Evolutionary conservation across 129 eudicot genomes (phyloP).

Genomic region (Lonicera japonica): DNA sequence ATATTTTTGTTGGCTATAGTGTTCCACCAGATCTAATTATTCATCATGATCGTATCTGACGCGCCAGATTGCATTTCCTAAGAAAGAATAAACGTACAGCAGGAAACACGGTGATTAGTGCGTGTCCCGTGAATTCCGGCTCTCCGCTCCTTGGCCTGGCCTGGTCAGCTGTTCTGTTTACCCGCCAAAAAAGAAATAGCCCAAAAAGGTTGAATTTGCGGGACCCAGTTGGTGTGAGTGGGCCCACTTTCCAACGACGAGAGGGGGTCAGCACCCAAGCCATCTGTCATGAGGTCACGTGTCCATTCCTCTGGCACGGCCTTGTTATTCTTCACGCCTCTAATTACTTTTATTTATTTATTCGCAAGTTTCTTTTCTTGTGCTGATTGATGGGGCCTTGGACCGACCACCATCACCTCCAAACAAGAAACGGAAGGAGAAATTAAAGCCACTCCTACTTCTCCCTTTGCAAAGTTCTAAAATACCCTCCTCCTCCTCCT

Average conservation of each 20-base stretch:
- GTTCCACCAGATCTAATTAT: no score
- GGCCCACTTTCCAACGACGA: no score
- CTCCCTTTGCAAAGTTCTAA: background rate
- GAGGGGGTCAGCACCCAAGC: background rate
- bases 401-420: slow-evolving; percentile 6
- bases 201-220: no score
- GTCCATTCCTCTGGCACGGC: background rate
- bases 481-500: background rate
- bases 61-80: no score
- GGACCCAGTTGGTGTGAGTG: background rate
- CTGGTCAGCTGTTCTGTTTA: no score
- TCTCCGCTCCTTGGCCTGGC: no score
- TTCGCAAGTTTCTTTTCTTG: background rate
- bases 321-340: slow-evolving; percentile 9
- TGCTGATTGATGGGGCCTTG: background rate
- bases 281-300: background rate
- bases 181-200: no score
- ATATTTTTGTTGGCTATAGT: no score
- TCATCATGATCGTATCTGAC: no score
- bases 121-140: no score
- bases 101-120: no score
- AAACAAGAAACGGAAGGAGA: background rate
- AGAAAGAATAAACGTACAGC: no score
- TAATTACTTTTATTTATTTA: background rate
- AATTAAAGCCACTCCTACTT: background rate